Evolutionary conservation across 768 basidiomycete species (phyloP), one percentile per base, ranked within the genome.

Genomic region (Pisolithus tinctorius): DNA sequence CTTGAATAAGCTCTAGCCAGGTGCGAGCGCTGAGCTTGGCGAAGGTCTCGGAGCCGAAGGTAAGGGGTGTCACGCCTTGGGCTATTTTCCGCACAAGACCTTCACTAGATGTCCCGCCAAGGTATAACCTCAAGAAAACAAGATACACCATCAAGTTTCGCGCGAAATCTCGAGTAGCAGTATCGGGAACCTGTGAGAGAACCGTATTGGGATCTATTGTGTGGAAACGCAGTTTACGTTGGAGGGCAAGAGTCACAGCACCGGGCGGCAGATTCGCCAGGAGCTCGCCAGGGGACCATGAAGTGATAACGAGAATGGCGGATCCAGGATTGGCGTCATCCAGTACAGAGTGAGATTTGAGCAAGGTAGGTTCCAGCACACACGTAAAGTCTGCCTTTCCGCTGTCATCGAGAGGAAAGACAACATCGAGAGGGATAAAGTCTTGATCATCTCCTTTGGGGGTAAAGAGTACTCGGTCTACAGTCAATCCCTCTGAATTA

Each of bases 111-210:
- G 71, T 69, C 46, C 73, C 68, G 27, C 86, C 88, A 38, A 92
- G 72, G 69, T 87, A 98, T 30, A 98, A 74, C 48, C 90, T 77
- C 61, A 97, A 69, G 74, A 97, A 90, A 1, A 88, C 86, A 27
- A 94, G 73, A 58, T 89, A 81, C 40, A 83, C 78, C 34, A 89
- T 62, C 54, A 88, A 67, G 55, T 71, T 74, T 59, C 86, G 77
- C 6, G 79, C 58, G 1, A 72, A 69, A 39, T 77, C 74, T 50
- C 68, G 69, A 8, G 63, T 54, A 4, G 68, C 53, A 13, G 66
- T 63, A n/a, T 66, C 61, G 9, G 63, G 60, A 40, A 23, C 48
- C 31, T 57, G 44, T 27, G 57, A 55, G 20, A 83, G 80, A 38
- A 84, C 65, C 27, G 67, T 65, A 54, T 77, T 78, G 9, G 81